Evolutionary conservation across 192 early-diverging fungal species (phyloP), one percentile per base, ranked within the genome.

Genomic region (Diversispora epigaea): DNA sequence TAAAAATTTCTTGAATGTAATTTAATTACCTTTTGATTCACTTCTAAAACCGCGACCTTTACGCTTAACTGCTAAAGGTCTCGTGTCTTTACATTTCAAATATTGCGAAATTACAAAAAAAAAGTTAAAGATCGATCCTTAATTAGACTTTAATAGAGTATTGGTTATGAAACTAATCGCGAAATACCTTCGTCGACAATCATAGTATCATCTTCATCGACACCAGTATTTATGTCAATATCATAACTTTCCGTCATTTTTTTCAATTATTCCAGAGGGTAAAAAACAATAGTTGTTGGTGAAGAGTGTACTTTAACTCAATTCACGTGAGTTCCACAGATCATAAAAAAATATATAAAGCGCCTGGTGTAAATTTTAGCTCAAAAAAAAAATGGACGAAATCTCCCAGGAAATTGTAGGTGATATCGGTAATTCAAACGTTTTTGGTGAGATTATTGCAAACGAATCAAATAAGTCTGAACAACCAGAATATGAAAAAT

Each of bases 1-100:
- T n/a, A 67, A 49, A 10, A 68, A 55, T 7, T 69, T 39, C 54
- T 43, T 63, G 10, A 14, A 52, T 8, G 41, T 22, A 43, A 7
- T 19, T 9, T 8, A 21, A 0, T 65, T 49, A 32, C 39, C 40
- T 62, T 19, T 83, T 75, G 77, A 77, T 72, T 78, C 79, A 43
- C 76, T 80, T 55, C 73, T 76, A 60, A 83, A 83, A 47, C 82
- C 82, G 46, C 82, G 82, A 12, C 82, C 82, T 50, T 83, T 83
- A 55, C 82, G 78, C 57, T 80, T 83, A 72, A 82, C 44, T 11
- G 71, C 49, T 12, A 62, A 25, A n/a, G 78, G 71, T 63, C 70
- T 73, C 25, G 72, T 63, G 8, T 83, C 82, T 80, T 77, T 47
- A 55, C 7, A 17, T 58, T 64, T 25, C 5, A 4, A 63, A 63